Evolutionary conservation across 1,284 basidiomycete species (phyloP), one percentile per base, ranked within the genome.

Genomic region (Malassezia brasiliensis): DNA sequence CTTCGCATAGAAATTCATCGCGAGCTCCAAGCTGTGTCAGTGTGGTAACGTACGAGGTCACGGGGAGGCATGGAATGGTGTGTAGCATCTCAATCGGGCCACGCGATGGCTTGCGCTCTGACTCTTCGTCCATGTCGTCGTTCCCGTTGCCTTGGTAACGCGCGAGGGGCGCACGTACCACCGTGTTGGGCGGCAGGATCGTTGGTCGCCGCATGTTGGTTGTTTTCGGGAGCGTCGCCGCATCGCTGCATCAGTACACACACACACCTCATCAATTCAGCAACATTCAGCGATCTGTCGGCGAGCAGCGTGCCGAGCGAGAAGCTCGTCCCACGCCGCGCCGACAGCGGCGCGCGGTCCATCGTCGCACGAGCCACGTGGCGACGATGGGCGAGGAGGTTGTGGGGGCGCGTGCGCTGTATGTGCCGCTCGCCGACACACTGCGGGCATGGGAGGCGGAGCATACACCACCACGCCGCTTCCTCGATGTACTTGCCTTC

Each of bases 361-460:
- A 47, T 47, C 45, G 45, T 47, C n/a, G 22, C 11, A 9, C 9
- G 12, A 47, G 19, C 45, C 45, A 47, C 45, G 32, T 32, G 31
- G 32, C 45, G 1, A 31, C 31, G 20, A 47, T 46, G 51, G 36
- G 14, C 51, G 51, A 38, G 15, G 40, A 40, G 19, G 34, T 10
- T 14, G 49, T 42, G 15, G 49, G 53, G 53, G 48, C 42, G 9
- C 36, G 28, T n/a, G 40, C 53, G 25, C 44, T 46, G 34, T 50
- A 45, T 19, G 20, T 9, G 39, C 54, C 54, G 22, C 40, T 56
- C 19, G 17, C 17, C 22, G 37, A 5, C 9, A 40, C 44, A 31
- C 44, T 47, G 8, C 20, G n/a, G 19, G 41, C 14, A 25, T 56
- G 48, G 49, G 20, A 51, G 19, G 50, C 8, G 12, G 22, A 17